phyloP scores from a whole-genome alignment of 441 rosid genomes.

The Erodium texanum region DNA sequence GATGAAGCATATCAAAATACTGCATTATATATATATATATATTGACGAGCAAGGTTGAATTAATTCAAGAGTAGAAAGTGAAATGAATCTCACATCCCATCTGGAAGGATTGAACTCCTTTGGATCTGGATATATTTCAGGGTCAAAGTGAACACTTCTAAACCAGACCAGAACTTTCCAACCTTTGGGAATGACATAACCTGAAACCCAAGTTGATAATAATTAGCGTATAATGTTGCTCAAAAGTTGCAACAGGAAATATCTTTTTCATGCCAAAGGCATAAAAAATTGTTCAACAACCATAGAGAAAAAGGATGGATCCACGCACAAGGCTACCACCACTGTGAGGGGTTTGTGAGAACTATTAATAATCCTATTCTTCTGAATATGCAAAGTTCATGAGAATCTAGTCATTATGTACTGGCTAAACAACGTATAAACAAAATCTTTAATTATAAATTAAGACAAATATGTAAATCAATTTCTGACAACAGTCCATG shows the following conservation, averaged over 20 bases:
- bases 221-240: not conserved
- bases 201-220: slow-evolving; percentile 13
- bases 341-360: not conserved
- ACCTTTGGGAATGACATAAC: slow-evolving; percentile 27
- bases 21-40: too few species aligned
- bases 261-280: too few species aligned
- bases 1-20: not conserved
- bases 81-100: slow-evolving; percentile 29
- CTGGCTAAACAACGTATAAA: not conserved
- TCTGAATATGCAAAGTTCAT: too few species aligned
- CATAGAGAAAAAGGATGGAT: too few species aligned
- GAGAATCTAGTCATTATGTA: not conserved
- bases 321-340: not conserved
- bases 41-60: not conserved
- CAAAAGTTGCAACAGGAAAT: not conserved
- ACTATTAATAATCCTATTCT: not conserved
- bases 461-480: not conserved
- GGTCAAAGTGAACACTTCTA: slow-evolving; percentile 23
- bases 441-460: not conserved
- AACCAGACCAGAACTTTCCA: slow-evolving; percentile 32
- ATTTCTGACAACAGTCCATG: not conserved
- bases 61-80: too few species aligned
- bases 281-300: too few species aligned
- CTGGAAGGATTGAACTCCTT: slow-evolving; percentile 25
- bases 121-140: slow-evolving; percentile 21